phyloP scores from a whole-genome alignment of 768 basidiomycete genomes.

The Psilocybe cubensis region DNA sequence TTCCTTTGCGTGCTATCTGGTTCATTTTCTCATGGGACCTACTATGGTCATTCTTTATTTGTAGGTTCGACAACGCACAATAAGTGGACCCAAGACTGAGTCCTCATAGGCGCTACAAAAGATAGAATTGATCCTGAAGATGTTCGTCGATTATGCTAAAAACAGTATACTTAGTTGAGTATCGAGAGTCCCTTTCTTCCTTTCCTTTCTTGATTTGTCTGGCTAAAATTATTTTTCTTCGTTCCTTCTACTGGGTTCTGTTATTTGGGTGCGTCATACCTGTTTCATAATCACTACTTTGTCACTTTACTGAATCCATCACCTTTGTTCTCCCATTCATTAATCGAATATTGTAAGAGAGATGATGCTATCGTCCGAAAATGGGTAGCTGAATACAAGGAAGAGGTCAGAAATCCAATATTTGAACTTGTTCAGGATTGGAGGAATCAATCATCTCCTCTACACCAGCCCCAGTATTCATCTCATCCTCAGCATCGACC shows the following conservation, averaged over 20 bases:
- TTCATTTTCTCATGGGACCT: constrained; percentile 9
- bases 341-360: constrained; percentile 64
- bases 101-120: constrained; percentile 46
- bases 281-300: background rate
- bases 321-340: constrained; percentile 42
- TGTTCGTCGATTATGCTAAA: constrained; percentile 53
- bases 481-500: constrained; percentile 22
- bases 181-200: constrained; percentile 6
- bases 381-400: constrained; percentile 68
- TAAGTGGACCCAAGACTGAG: constrained; percentile 38
- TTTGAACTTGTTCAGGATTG: constrained; percentile 48
- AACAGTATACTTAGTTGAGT: constrained; percentile 48
- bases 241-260: constrained; percentile 47
- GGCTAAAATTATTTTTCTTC: constrained; percentile 7
- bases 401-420: constrained; percentile 64
- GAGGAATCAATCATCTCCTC: constrained; percentile 39
- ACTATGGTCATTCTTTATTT: constrained; percentile 16
- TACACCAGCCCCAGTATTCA: constrained; percentile 32
- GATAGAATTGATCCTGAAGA: constrained; percentile 46
- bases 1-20: constrained; percentile 6
- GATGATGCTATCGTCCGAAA: constrained; percentile 57
- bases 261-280: constrained; percentile 58
- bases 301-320: background rate
- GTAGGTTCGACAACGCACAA: constrained; percentile 43
- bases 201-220: constrained; percentile 10